Conservation (phyloP, 768 basidiomycete species). For the Termitomyces sp. region DNA sequence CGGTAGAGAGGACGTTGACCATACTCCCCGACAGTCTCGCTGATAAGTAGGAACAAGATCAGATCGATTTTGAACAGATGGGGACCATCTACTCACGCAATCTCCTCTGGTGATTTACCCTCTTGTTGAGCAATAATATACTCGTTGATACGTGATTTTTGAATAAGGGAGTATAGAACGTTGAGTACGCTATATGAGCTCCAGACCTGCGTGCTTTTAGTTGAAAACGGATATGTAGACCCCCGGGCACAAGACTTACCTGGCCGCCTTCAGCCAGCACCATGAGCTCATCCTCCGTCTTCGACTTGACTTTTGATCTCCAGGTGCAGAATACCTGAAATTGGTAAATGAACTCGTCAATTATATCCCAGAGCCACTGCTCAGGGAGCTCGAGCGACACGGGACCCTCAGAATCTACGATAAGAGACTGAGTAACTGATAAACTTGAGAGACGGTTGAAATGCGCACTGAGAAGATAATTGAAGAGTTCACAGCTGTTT, state of each 20-base stretch:
- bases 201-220: slow-evolving; percentile 64
- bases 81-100: slow-evolving; percentile 52
- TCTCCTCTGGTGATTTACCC: slow-evolving; percentile 78
- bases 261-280: slow-evolving; percentile 73
- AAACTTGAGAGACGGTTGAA: neutral
- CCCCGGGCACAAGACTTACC: slow-evolving; percentile 30
- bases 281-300: slow-evolving; percentile 84
- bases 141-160: slow-evolving; percentile 95
- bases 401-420: slow-evolving; percentile 85
- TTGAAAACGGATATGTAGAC: neutral
- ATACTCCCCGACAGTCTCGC: slow-evolving; percentile 88
- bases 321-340: slow-evolving; percentile 96
- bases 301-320: slow-evolving; percentile 77
- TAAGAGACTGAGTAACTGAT: neutral
- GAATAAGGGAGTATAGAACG: slow-evolving; percentile 96
- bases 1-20: slow-evolving; percentile 87
- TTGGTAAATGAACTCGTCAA: slow-evolving; percentile 97
- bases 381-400: slow-evolving; percentile 92
- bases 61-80: neutral
- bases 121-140: slow-evolving; percentile 79
- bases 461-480: slow-evolving; percentile 84
- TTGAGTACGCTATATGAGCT: slow-evolving; percentile 97
- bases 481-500: slow-evolving; percentile 98
- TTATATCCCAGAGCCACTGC: slow-evolving; percentile 98
- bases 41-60: slow-evolving; percentile 20